phyloP scores from a whole-genome alignment of 2,329 filamentous ascomycete genomes.

The Gnomoniopsis sp. region DNA sequence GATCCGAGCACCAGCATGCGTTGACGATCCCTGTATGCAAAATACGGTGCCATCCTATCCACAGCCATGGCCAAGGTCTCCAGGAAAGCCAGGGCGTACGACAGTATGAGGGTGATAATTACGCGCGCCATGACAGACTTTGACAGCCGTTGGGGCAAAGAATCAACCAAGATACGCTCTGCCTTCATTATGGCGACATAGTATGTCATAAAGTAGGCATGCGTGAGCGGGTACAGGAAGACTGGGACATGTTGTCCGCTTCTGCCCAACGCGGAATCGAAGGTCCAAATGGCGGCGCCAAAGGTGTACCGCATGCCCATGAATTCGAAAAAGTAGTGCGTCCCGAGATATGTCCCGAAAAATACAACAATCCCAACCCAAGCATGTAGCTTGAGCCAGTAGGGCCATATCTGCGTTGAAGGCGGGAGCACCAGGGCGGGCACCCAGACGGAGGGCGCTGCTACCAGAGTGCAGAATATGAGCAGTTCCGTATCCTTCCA shows the following conservation, averaged over 20 bases:
- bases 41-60: slow-evolving; percentile 12
- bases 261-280: slow-evolving; percentile 15
- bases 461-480: slow-evolving; percentile 8
- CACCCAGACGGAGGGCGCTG: slow-evolving; percentile 1
- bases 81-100: slow-evolving; percentile 16
- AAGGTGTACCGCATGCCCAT: slow-evolving; percentile 21
- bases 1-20: slow-evolving; percentile 18
- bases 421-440: not conserved
- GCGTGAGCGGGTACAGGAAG: slow-evolving; percentile 20
- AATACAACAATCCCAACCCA: slow-evolving; percentile 17
- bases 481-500: slow-evolving; percentile 16
- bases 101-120: slow-evolving; percentile 2
- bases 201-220: slow-evolving; percentile 19
- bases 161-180: not conserved
- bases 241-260: slow-evolving; percentile 15
- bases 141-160: not conserved
- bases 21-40: slow-evolving; percentile 7
- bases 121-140: not conserved
- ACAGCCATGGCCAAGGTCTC: slow-evolving; percentile 20
- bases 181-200: slow-evolving; percentile 1
- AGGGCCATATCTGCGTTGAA: not conserved
- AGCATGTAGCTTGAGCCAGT: slow-evolving; percentile 19
- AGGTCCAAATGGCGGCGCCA: slow-evolving; percentile 1
- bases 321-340: slow-evolving; percentile 21
- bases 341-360: slow-evolving; percentile 19